These are phyloP conservation scores for Pilaira anomala DNA, from an alignment of 192 early-diverging fungal genomes.

Conservation along the genomic window DNA sequence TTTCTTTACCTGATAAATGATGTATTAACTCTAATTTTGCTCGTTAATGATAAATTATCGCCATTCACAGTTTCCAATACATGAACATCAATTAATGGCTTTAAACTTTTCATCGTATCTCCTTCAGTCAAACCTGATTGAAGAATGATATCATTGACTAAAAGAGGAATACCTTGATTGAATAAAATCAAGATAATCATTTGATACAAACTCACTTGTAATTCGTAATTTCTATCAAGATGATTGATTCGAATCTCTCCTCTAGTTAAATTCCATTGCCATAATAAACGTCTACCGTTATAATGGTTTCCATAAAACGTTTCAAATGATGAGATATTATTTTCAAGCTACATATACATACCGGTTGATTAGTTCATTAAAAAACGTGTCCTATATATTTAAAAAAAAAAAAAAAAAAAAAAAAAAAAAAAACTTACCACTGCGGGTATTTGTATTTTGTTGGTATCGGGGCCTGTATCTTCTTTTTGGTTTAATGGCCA, in stretches of 20 bases:
- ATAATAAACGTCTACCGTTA: slow-evolving; percentile 73
- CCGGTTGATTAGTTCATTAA: background rate
- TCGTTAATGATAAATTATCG: slow-evolving; percentile 23
- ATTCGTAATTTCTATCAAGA: slow-evolving; percentile 75
- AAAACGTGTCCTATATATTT: background rate
- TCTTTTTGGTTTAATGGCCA: slow-evolving; percentile 67
- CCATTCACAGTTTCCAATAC: slow-evolving; percentile 32
- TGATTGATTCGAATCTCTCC: slow-evolving; percentile 65
- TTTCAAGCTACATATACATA: slow-evolving; percentile 54
- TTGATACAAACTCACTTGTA: slow-evolving; percentile 71
- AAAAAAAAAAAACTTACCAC: slow-evolving; percentile 65
- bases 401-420: background rate
- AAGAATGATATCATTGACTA: slow-evolving; percentile 50
- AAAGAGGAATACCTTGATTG: slow-evolving; percentile 49
- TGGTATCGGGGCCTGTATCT: background rate
- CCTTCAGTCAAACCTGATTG: slow-evolving; percentile 49
- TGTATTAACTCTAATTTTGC: slow-evolving; percentile 35
- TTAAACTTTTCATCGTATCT: slow-evolving; percentile 60
- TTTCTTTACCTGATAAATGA: background rate
- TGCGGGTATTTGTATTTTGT: slow-evolving; percentile 55
- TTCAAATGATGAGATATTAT: slow-evolving; percentile 63
- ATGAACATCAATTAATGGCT: slow-evolving; percentile 56
- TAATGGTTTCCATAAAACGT: slow-evolving; percentile 68
- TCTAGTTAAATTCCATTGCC: slow-evolving; percentile 49
- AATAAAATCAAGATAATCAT: slow-evolving; percentile 65